These are phyloP conservation scores for Bolboschoenoplectus hybrid DNA, from an alignment of 202 grass and related monocot species.

Conservation along the genomic window DNA sequence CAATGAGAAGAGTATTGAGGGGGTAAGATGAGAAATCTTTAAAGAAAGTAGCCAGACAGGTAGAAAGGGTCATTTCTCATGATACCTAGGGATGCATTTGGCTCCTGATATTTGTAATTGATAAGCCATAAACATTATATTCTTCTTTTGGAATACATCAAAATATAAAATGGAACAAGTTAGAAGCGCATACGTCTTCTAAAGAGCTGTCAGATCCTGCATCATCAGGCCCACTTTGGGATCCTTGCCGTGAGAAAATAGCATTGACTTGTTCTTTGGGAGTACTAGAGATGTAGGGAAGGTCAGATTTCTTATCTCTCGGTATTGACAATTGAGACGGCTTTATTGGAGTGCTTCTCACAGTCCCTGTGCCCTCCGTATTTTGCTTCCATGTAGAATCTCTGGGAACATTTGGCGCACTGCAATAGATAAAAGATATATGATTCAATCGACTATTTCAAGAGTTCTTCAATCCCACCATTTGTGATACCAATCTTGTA, in stretches of 20 bases:
- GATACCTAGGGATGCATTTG: not conserved
- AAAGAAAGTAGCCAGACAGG: not conserved
- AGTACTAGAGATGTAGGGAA: conserved; percentile 51
- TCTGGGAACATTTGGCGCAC: conserved; percentile 59
- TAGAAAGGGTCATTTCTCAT: not conserved
- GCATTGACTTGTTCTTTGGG: conserved; percentile 59
- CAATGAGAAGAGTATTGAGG: not conserved
- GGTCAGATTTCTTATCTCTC: conserved; percentile 59
- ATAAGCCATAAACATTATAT: not conserved
- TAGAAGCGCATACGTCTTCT: conserved; percentile 74
- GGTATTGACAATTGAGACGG: conserved; percentile 47
- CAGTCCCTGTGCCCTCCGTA: conserved; percentile 72
- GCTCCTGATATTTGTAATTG: not conserved
- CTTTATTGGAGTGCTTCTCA: conserved; percentile 54
- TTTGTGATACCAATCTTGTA: conserved; percentile 1
- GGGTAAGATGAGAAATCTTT: not conserved
- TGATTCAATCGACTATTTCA: not conserved
- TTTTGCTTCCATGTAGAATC: conserved; percentile 51
- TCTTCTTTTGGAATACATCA: conserved; percentile 5
- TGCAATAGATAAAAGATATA: conserved; percentile 34
- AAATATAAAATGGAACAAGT: conserved; percentile 13
- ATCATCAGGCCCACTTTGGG: conserved; percentile 43
- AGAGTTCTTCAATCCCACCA: not conserved
- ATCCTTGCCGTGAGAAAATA: conserved; percentile 52
- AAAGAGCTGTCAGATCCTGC: conserved; percentile 56